Evolutionary conservation across 108 stramenopile species (phyloP), one percentile per base, ranked within the genome.

Genomic region (Parietichytrium sp.): DNA sequence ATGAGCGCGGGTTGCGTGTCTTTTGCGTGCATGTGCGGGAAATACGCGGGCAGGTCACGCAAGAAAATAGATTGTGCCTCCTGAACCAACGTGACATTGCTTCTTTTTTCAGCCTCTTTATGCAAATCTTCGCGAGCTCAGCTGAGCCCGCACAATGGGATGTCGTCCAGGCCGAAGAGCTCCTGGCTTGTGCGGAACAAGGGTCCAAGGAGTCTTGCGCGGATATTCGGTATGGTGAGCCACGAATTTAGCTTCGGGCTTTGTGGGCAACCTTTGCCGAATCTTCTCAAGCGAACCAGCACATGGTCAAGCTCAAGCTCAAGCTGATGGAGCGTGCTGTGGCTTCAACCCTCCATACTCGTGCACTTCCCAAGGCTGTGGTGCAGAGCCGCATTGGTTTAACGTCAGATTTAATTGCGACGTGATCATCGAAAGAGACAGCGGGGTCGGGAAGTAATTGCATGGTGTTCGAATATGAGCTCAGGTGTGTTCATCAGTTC

Each of bases 281-380:
- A n/a, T n/a, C n/a, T n/a, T n/a, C n/a, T n/a, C n/a, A n/a, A n/a
- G n/a, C n/a, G n/a, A n/a, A n/a, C n/a, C n/a, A n/a, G n/a, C n/a
- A n/a, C n/a, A n/a, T n/a, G n/a, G n/a, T n/a, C n/a, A n/a, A n/a
- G n/a, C n/a, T n/a, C n/a, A 45, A 6, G 45, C 45, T 27, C 61
- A 72, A 25, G 45, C 61, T 7, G 61, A 31, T 27, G 61, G 61
- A 72, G 38, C 38, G 6, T 72, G 61, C 20, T 72, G 61, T 25
- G 61, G 61, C 10, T 72, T 72, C 20, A 42, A 72, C 42, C 61
- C 61, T n/a, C 61, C 61, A 27, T 72, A 72, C 20, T 33, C 61
- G 6, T 72, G 61, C 61, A 23, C 36, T 33, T 72, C 61, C 10
- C 10, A 13, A 7, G 10, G 38, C 6, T 72, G 61, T 25, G 61